Evolutionary conservation across 2,329 filamentous ascomycete species (phyloP).

Genomic region (Clonostachys sp.): DNA sequence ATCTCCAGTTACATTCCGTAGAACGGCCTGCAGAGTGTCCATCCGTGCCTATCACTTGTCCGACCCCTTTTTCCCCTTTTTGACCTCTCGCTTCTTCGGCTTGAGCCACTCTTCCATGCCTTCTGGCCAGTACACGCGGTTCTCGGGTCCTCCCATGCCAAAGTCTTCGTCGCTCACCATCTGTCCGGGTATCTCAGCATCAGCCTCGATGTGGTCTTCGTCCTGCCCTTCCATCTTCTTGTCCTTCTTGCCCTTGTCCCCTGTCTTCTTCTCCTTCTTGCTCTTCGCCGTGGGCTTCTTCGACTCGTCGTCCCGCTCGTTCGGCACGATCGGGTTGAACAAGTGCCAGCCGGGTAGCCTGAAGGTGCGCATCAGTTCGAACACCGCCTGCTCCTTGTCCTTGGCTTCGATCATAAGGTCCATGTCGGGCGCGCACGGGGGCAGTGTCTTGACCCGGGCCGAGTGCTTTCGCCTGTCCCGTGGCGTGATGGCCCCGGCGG

Average conservation of each 20-base stretch:
- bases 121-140: slow-evolving; percentile 84
- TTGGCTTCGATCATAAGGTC: slow-evolving; percentile 99
- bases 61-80: slow-evolving; percentile 39
- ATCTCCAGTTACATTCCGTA: too few relatives aligned
- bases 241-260: slow-evolving; percentile 19
- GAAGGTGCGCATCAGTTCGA: slow-evolving; percentile 87
- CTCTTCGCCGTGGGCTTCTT: slow-evolving; percentile 36
- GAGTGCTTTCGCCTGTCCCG: slow-evolving; percentile 82
- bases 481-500: slow-evolving; percentile 60
- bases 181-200: slow-evolving; percentile 28
- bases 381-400: slow-evolving; percentile 95
- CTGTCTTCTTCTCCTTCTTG: slow-evolving; percentile 27
- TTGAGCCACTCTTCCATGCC: slow-evolving; percentile 88
- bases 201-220: slow-evolving; percentile 31
- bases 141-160: slow-evolving; percentile 79
- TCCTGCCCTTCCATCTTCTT: slow-evolving; percentile 2
- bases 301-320: slow-evolving; percentile 71
- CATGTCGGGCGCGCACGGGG: slow-evolving; percentile 78
- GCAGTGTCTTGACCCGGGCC: slow-evolving; percentile 71
- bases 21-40: too few relatives aligned
- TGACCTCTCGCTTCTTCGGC: slow-evolving; percentile 69
- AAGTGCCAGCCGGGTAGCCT: slow-evolving; percentile 74
- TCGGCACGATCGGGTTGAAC: slow-evolving; percentile 73
- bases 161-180: slow-evolving; percentile 63
- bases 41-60: slow-evolving; percentile 8